These are phyloP conservation scores for Encephalitozoon intestinalis DNA, from an alignment of 371 early-diverging fungal genomes.

Conservation along the genomic window DNA sequence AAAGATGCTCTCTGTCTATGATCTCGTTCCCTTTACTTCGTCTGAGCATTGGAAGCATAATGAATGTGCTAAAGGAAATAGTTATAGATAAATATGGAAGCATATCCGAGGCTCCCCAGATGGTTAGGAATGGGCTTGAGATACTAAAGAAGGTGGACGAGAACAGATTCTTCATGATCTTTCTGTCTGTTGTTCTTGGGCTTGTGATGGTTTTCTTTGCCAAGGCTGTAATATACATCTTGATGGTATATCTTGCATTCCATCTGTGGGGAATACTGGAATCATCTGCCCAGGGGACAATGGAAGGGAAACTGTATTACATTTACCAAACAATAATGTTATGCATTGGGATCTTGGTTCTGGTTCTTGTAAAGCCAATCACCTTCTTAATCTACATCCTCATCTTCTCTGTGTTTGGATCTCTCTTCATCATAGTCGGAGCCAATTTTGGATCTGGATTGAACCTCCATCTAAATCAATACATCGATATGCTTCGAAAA, in stretches of 20 bases:
- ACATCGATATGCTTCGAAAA: not conserved
- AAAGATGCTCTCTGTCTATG: not conserved
- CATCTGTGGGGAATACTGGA: not conserved
- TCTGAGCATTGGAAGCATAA: not conserved
- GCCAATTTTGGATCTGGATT: not conserved
- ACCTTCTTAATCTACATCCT: not conserved
- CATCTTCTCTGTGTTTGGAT: not conserved
- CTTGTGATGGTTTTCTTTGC: conserved; percentile 1
- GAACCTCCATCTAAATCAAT: not conserved
- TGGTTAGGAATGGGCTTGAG: not conserved
- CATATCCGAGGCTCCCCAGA: not conserved
- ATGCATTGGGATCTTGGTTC: not conserved
- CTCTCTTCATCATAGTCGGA: not conserved
- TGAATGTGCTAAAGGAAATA: not conserved
- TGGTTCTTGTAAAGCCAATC: not conserved
- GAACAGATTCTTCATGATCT: not conserved
- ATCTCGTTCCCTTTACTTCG: not conserved
- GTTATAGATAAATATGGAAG: not conserved
- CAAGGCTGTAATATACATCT: not conserved
- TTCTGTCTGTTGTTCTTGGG: not conserved
- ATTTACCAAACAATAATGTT: not conserved
- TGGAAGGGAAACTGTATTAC: not conserved
- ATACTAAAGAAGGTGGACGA: not conserved
- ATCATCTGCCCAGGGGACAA: not conserved
- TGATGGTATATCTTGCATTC: not conserved